phyloP scores from a whole-genome alignment of 768 basidiomycete genomes.

The Xerocomellus chrysenteron region DNA sequence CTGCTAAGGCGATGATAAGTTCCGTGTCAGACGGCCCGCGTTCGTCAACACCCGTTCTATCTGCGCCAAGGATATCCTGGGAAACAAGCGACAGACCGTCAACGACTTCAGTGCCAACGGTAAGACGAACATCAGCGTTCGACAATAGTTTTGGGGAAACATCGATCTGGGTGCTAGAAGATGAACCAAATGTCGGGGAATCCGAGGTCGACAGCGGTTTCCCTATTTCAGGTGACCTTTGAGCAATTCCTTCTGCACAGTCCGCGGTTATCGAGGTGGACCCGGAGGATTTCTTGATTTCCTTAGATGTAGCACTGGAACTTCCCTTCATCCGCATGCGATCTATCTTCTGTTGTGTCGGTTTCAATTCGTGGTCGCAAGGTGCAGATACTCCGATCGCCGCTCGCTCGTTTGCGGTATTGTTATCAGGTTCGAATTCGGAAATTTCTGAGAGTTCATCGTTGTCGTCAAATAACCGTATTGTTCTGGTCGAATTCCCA shows the following conservation, averaged over 20 bases:
- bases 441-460: constrained; percentile 37
- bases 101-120: neutral
- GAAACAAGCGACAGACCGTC: neutral
- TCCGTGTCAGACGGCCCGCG: neutral
- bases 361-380: neutral
- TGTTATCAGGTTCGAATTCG: constrained; percentile 22
- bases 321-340: constrained; percentile 15
- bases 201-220: neutral
- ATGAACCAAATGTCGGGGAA: constrained; percentile 11
- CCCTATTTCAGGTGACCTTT: neutral
- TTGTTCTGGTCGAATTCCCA: neutral
- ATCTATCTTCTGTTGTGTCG: neutral
- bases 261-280: neutral
- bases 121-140: constrained; percentile 1
- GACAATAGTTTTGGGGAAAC: constrained; percentile 5
- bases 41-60: neutral
- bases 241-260: neutral
- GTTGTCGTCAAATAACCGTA: constrained; percentile 12
- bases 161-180: constrained; percentile 17
- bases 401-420: neutral
- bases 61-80: neutral
- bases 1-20: neutral
- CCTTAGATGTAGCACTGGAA: neutral
- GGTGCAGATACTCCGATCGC: neutral
- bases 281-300: neutral